A percentile compares a stretch with the other conserved stretches of the same genome.
Evolutionary conservation across 2,329 filamentous ascomycete genomes (phyloP).

Genomic region (Paecilomyces variotii): DNA sequence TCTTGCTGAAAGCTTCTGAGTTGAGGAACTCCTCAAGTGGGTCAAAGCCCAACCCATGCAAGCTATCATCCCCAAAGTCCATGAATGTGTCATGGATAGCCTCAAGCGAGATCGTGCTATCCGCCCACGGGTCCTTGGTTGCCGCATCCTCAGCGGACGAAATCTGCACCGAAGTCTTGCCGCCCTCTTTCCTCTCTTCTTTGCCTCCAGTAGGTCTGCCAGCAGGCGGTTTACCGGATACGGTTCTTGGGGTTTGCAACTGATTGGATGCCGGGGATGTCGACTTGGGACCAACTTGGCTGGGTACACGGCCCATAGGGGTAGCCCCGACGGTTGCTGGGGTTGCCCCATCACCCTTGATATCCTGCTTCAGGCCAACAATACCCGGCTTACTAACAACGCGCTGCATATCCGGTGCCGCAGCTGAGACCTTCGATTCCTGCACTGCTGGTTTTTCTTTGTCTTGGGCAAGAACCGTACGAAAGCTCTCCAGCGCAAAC

Average conservation of each 20-base stretch:
- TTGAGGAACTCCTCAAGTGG: conserved; percentile 32
- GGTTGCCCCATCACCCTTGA: conserved; percentile 18
- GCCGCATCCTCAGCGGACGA: conserved; percentile 6
- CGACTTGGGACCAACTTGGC: conserved; percentile 25
- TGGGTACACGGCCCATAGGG: conserved; percentile 25
- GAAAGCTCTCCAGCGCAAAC: conserved; percentile 48
- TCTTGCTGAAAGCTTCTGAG: conserved; percentile 25
- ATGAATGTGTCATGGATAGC: conserved; percentile 31
- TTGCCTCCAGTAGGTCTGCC: conserved; percentile 18
- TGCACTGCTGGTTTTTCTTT: conserved; percentile 24
- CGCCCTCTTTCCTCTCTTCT: conserved; percentile 18
- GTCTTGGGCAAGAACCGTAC: conserved; percentile 43
- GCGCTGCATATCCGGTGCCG: conserved; percentile 7
- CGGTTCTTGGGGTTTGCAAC: conserved; percentile 22
- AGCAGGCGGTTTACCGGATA: conserved; percentile 15
- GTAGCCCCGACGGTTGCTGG: conserved; percentile 21
- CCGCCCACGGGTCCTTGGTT: conserved; percentile 28
- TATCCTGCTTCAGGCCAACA: conserved; percentile 17
- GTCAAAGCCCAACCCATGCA: conserved; percentile 23
- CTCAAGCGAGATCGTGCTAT: conserved; percentile 29
- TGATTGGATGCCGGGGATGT: conserved; percentile 26
- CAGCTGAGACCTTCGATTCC: conserved; percentile 7
- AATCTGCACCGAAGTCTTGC: conserved; percentile 13
- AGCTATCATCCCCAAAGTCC: conserved; percentile 19
- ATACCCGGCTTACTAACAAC: conserved; percentile 11